Conservation (phyloP, 2,329 filamentous ascomycete genomes). For the Thelonectria discophora region DNA sequence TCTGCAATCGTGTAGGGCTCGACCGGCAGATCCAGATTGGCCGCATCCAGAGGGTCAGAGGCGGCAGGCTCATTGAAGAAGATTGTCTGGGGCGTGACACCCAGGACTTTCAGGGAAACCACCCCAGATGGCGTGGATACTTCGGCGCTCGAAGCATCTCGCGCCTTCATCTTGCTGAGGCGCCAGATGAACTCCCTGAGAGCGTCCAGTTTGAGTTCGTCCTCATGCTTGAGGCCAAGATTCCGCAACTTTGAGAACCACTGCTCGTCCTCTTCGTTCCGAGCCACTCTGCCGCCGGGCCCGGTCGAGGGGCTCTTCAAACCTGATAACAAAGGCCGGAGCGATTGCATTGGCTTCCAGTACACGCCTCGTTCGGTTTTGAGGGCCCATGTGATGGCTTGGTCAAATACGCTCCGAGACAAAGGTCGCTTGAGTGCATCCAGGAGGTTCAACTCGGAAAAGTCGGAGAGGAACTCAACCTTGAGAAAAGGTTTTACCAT, state of each 20-base stretch:
- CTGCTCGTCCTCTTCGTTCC: slow-evolving; percentile 91
- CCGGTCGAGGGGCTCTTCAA: slow-evolving; percentile 63
- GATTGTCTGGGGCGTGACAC: slow-evolving; percentile 85
- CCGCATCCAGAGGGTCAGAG: slow-evolving; percentile 49
- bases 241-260: slow-evolving; percentile 89
- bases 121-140: slow-evolving; percentile 53
- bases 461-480: slow-evolving; percentile 69
- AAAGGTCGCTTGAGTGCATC: slow-evolving; percentile 86
- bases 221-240: slow-evolving; percentile 81
- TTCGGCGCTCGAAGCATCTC: slow-evolving; percentile 54
- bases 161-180: slow-evolving; percentile 75
- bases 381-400: slow-evolving; percentile 84
- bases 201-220: slow-evolving; percentile 88
- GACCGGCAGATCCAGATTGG: slow-evolving; percentile 44
- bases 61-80: slow-evolving; percentile 84
- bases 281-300: slow-evolving; percentile 70
- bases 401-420: slow-evolving; percentile 81
- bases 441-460: slow-evolving; percentile 78
- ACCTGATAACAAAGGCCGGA: slow-evolving; percentile 71
- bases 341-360: slow-evolving; percentile 80
- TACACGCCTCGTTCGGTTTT: slow-evolving; percentile 85
- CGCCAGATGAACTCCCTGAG: slow-evolving; percentile 93
- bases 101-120: slow-evolving; percentile 77
- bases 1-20: slow-evolving; percentile 84
- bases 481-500: slow-evolving; percentile 85